phyloP scores from a whole-genome alignment of 305 asterid genomes.

The Plantago rigida region DNA sequence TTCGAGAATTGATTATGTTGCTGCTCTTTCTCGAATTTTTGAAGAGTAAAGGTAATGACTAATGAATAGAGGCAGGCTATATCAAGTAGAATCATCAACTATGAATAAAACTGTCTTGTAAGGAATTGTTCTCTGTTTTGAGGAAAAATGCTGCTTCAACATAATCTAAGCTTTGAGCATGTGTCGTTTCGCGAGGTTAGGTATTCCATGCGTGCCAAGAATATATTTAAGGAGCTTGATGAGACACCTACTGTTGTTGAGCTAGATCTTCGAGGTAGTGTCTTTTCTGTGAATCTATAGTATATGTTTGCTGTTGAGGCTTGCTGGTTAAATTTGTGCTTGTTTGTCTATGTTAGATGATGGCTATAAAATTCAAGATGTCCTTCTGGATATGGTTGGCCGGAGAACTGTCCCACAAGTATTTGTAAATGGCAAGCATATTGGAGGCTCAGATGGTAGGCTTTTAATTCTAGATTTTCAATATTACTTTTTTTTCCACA shows the following conservation, averaged over 20 bases:
- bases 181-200: slow-evolving; percentile 33
- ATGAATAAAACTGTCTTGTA: no score
- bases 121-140: neutral
- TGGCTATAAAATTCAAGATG: slow-evolving; percentile 68
- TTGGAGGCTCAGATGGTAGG: slow-evolving; percentile 89
- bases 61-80: no score
- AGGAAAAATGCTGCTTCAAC: neutral
- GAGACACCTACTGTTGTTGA: slow-evolving; percentile 83
- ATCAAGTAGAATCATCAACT: no score
- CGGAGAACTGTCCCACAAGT: slow-evolving; percentile 89
- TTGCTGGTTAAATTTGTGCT: neutral
- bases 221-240: slow-evolving; percentile 51
- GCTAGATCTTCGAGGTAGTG: slow-evolving; percentile 86
- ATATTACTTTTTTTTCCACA: neutral
- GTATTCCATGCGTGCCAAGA: slow-evolving; percentile 59
- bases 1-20: neutral
- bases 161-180: slow-evolving; percentile 9
- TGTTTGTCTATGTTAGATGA: slow-evolving; percentile 44
- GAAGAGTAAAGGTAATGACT: no score
- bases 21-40: neutral
- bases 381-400: slow-evolving; percentile 71
- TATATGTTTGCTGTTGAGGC: neutral
- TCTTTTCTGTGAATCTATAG: neutral
- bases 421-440: slow-evolving; percentile 85
- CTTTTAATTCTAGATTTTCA: slow-evolving; percentile 7